A percentile compares a stretch with the other conserved stretches of the same genome.
Conservation (phyloP, 2,329 filamentous ascomycete genomes). For the Tolypocladium capitatum region DNA sequence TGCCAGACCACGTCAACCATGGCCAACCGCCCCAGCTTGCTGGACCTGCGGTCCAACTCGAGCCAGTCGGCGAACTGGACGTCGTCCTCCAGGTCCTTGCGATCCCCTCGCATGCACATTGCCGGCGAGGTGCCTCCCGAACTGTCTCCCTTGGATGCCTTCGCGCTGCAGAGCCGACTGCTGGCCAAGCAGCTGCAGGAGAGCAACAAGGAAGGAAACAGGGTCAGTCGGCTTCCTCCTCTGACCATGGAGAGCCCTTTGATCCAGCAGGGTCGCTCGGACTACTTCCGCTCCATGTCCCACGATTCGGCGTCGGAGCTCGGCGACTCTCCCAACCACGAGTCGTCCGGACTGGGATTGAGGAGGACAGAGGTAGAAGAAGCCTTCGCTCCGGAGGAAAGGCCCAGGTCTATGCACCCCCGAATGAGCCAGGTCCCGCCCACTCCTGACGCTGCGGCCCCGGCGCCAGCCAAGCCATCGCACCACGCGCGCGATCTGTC, state of each 20-base stretch:
- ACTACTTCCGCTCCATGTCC: conserved; percentile 67
- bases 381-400: conserved; percentile 32
- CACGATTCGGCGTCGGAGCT: conserved; percentile 42
- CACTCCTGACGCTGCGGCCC: conserved; percentile 33
- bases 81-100: conserved; percentile 38
- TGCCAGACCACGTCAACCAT: conserved; percentile 21
- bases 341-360: conserved; percentile 25
- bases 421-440: conserved; percentile 52
- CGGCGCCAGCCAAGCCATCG: conserved; percentile 30
- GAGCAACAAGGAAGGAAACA: conserved; percentile 56
- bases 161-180: conserved; percentile 80
- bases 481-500: conserved; percentile 25
- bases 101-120: conserved; percentile 63
- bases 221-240: conserved; percentile 76
- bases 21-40: conserved; percentile 41
- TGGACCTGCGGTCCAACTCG: conserved; percentile 47
- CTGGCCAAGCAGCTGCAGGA: conserved; percentile 81
- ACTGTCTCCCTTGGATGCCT: conserved; percentile 87
- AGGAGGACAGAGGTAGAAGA: conserved; percentile 45
- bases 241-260: conserved; percentile 73
- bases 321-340: conserved; percentile 14
- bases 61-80: conserved; percentile 32
- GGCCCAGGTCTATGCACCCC: conserved; percentile 64
- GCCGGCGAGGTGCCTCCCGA: conserved; percentile 77
- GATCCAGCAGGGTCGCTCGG: conserved; percentile 58